Evolutionary conservation across 345 rosid species (phyloP), one percentile per base, ranked within the genome.

Genomic region (Citrus glauca): DNA sequence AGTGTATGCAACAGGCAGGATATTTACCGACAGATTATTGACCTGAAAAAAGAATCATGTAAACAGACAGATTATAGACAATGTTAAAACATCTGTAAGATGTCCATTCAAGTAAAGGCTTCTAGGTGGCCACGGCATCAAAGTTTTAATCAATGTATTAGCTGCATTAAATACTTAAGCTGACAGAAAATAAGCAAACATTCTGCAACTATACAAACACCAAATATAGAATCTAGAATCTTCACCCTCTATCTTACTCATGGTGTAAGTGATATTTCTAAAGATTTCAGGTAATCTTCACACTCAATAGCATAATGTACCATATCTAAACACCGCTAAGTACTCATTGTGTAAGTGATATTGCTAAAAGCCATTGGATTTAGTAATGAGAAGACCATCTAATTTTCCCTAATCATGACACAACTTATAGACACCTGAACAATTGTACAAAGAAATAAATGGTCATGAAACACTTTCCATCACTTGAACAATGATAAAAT

Each of bases 11-110:
- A 86, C 79, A 17, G 94, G 93, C 75, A 94, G 84, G 78, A 89
- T 88, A 79, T 88, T 91, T 75, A 90, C 88, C 1, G 92, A 91
- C 77, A 93, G 82, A 83, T 91, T 91, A 80, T 85, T 91, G 74
- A 86, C 92, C 97, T 94, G 84, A 66, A 14, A 71, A 77, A 82
- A 37, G 82, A 33, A 13, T 33, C 60, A 80, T n/a, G 24, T 8
- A 24, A 53, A 55, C 9, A 56, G 42, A 53, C 22, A 5, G 22
- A 19, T 53, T 4, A 53, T 68, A 76, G 37, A 40, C 37, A 30
- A 35, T 2, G 53, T 55, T 73, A 27, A 40, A 56, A 27, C 38
- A 74, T 63, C 19, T 35, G 40, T 40, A 10, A 55, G 65, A 55
- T 42, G 56, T 50, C 27, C 8, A n/a, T 74, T 56, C 67, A 74